phyloP scores from a whole-genome alignment of 352 stramenopile species.

The Globisporangium cederbergense region DNA sequence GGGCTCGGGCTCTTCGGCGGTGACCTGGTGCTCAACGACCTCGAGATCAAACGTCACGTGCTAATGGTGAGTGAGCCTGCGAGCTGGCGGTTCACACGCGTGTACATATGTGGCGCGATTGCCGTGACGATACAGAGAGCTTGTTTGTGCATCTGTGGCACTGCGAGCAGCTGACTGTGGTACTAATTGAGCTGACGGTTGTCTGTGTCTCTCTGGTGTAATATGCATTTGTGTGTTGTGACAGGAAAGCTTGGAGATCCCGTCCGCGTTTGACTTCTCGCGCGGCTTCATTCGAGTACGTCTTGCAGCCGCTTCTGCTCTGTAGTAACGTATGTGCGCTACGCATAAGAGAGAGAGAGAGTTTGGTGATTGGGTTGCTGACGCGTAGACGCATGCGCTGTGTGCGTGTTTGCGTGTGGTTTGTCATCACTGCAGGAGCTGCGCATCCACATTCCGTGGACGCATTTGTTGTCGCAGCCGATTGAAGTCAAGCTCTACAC shows the following conservation, averaged over 20 bases:
- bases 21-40: conserved; percentile 85
- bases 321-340: not conserved
- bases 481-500: conserved; percentile 89
- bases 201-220: not conserved
- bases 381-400: not conserved
- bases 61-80: conserved; percentile 29
- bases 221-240: not conserved
- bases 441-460: conserved; percentile 88
- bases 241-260: conserved; percentile 80
- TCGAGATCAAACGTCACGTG: conserved; percentile 88
- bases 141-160: not conserved
- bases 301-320: not conserved
- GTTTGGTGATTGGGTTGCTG: not conserved
- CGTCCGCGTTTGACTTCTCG: conserved; percentile 85
- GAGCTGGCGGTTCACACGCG: not conserved
- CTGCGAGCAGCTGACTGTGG: not conserved
- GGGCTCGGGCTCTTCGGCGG: conserved; percentile 80
- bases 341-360: not conserved
- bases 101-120: not conserved
- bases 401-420: not conserved
- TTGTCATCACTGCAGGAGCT: conserved; percentile 43
- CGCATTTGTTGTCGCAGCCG: conserved; percentile 79
- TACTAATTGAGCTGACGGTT: not conserved
- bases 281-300: conserved; percentile 78
- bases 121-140: not conserved